Conservation (phyloP, 768 basidiomycete species). For the Lactarius trivialis region DNA sequence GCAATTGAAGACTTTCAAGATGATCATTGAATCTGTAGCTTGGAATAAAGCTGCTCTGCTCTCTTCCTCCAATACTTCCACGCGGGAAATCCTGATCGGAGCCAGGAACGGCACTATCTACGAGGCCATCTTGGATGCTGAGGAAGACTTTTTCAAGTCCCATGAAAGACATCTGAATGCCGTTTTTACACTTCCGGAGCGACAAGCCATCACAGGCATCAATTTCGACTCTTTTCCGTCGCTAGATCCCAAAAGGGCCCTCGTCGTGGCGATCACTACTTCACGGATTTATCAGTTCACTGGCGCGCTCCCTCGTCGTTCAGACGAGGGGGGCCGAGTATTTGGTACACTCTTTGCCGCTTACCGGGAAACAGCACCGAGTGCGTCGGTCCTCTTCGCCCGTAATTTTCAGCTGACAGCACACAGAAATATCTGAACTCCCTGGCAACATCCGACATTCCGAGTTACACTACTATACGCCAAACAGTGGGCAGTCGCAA, state of each 20-base stretch:
- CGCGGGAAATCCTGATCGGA: slow-evolving; percentile 81
- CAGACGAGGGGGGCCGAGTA: slow-evolving; percentile 70
- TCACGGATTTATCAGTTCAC: slow-evolving; percentile 88
- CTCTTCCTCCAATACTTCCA: slow-evolving; percentile 64
- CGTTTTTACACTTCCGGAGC: slow-evolving; percentile 73
- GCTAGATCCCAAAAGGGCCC: slow-evolving; percentile 49
- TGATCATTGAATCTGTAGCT: slow-evolving; percentile 84
- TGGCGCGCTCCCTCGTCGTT: slow-evolving; percentile 56
- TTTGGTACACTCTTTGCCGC: slow-evolving; percentile 68
- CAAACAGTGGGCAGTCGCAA: slow-evolving; percentile 59
- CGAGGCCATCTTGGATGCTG: slow-evolving; percentile 83
- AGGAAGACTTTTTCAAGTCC: slow-evolving; percentile 89
- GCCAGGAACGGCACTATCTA: slow-evolving; percentile 79
- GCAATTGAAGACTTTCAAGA: slow-evolving; percentile 71
- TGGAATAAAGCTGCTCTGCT: slow-evolving; percentile 77
- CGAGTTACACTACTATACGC: slow-evolving; percentile 74
- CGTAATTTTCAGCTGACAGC: slow-evolving; percentile 23
- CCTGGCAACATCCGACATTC: slow-evolving; percentile 72
- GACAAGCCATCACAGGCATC: slow-evolving; percentile 78
- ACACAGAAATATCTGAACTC: slow-evolving; percentile 81
- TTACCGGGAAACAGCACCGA: slow-evolving; percentile 74
- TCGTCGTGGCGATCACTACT: slow-evolving; percentile 79
- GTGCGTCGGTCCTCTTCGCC: slow-evolving; percentile 40
- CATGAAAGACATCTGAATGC: slow-evolving; percentile 71
- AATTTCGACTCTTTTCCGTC: slow-evolving; percentile 72